phyloP scores from a whole-genome alignment of 2,329 filamentous ascomycete species.

The Hypoxylon sp. region DNA sequence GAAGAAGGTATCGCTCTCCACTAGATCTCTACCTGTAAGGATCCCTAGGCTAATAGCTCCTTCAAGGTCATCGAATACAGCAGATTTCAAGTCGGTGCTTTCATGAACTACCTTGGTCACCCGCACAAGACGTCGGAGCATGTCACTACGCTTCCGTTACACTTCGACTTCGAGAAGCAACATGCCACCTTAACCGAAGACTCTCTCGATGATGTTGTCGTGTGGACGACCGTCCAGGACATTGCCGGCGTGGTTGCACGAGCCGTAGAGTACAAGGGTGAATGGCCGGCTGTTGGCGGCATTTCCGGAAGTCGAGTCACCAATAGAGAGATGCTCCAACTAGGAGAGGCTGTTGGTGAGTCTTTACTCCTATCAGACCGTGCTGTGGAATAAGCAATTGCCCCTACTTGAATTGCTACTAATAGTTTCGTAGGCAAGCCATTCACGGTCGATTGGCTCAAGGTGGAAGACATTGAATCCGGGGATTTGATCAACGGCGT shows the following conservation, averaged over 20 bases:
- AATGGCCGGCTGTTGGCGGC: slow-evolving; percentile 60
- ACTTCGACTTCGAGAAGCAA: slow-evolving; percentile 56
- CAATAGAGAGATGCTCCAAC: slow-evolving; percentile 50
- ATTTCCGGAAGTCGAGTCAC: slow-evolving; percentile 55
- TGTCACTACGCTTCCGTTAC: slow-evolving; percentile 53
- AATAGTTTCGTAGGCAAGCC: slow-evolving; percentile 43
- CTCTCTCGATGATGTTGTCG: slow-evolving; percentile 27
- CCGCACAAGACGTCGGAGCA: slow-evolving; percentile 59
- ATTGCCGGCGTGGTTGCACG: slow-evolving; percentile 55
- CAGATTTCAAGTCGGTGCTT: slow-evolving; percentile 65
- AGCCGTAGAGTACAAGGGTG: slow-evolving; percentile 58
- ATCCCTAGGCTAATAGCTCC: neutral
- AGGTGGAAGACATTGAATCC: slow-evolving; percentile 53
- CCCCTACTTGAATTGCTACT: neutral
- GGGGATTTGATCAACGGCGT: slow-evolving; percentile 49
- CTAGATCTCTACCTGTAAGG: neutral
- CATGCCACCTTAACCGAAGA: slow-evolving; percentile 54
- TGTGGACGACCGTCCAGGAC: slow-evolving; percentile 55
- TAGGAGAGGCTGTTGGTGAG: slow-evolving; percentile 54
- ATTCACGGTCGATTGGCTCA: slow-evolving; percentile 53
- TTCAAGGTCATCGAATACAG: slow-evolving; percentile 63
- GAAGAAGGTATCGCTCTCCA: slow-evolving; percentile 51
- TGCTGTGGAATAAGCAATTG: neutral
- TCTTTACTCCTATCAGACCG: slow-evolving; percentile 4
- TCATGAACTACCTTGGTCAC: slow-evolving; percentile 64